A percentile compares a stretch with the other conserved stretches of the same genome.
Conservation (phyloP, 2,329 filamentous ascomycete species). For the Aspergillus sp. region DNA sequence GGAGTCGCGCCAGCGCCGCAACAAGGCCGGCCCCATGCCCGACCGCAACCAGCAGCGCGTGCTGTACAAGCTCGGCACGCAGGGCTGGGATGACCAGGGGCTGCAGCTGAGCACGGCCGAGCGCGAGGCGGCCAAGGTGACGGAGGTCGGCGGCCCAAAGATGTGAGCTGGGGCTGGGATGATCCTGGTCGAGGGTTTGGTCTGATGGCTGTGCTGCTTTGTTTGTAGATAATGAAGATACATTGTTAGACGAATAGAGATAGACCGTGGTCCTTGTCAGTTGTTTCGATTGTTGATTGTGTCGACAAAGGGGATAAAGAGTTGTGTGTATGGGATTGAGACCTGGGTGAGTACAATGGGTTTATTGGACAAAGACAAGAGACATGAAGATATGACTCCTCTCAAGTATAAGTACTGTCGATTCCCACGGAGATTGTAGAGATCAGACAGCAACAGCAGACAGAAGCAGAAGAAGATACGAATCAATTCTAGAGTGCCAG, state of each 20-base stretch:
- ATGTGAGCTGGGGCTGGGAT: constrained; percentile 1
- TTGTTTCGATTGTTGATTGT: background rate
- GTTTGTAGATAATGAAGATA: background rate
- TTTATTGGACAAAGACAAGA: background rate
- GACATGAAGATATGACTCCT: background rate
- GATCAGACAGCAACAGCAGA: background rate
- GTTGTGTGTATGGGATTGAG: background rate
- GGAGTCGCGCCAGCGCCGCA: constrained; percentile 41
- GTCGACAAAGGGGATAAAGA: background rate
- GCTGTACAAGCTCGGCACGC: constrained; percentile 38
- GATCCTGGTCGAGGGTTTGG: background rate
- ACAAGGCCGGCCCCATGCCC: constrained; percentile 32
- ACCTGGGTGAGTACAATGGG: background rate
- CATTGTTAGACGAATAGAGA: background rate
- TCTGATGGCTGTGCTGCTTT: too few relatives aligned
- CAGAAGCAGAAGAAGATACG: background rate
- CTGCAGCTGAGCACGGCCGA: constrained; percentile 37
- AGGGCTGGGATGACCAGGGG: constrained; percentile 44
- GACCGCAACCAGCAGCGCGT: constrained; percentile 36
- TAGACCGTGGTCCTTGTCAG: background rate
- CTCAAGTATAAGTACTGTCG: background rate
- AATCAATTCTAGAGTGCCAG: background rate
- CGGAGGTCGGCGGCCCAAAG: constrained; percentile 30
- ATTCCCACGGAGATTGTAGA: background rate
- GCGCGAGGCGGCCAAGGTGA: constrained; percentile 32